Conservation (phyloP, 1,139 yeast genomes). For the Taphrina wiesneri region DNA sequence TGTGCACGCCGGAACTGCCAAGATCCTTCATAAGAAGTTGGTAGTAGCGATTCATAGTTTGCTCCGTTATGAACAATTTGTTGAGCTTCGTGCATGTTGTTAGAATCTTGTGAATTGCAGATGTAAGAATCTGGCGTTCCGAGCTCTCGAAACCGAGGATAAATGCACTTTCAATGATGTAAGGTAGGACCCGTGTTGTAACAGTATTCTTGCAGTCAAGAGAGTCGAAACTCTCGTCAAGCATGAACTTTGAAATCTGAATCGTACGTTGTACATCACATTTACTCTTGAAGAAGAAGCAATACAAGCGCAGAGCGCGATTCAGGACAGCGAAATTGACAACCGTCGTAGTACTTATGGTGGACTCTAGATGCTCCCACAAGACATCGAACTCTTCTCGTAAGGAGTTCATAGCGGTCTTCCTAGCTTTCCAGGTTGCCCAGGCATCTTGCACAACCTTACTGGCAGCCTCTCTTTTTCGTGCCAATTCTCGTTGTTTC, state of each 20-base stretch:
- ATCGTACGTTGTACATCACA: not conserved
- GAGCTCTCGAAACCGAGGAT: not conserved
- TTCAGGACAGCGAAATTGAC: not conserved
- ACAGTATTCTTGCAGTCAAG: not conserved
- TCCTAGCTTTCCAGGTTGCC: constrained; percentile 4
- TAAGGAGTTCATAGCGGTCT: not conserved
- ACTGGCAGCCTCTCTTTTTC: constrained; percentile 17
- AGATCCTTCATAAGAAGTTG: not conserved
- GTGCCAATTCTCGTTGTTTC: constrained; percentile 24
- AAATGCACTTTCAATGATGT: not conserved
- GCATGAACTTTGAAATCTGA: not conserved
- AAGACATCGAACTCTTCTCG: constrained; percentile 8
- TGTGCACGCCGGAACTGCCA: not conserved
- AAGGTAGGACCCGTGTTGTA: not conserved
- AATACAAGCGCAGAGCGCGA: not conserved
- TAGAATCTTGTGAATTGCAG: not conserved
- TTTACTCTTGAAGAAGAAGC: constrained; percentile 5
- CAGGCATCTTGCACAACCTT: constrained; percentile 11
- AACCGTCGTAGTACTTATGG: no score
- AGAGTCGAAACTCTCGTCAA: not conserved
- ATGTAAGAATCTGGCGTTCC: not conserved
- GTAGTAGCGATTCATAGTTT: not conserved
- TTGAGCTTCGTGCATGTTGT: not conserved
- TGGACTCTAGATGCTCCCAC: not conserved
- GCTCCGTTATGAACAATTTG: not conserved